Conservation (phyloP, 768 basidiomycete genomes). For the Tephrocybe sp. region DNA sequence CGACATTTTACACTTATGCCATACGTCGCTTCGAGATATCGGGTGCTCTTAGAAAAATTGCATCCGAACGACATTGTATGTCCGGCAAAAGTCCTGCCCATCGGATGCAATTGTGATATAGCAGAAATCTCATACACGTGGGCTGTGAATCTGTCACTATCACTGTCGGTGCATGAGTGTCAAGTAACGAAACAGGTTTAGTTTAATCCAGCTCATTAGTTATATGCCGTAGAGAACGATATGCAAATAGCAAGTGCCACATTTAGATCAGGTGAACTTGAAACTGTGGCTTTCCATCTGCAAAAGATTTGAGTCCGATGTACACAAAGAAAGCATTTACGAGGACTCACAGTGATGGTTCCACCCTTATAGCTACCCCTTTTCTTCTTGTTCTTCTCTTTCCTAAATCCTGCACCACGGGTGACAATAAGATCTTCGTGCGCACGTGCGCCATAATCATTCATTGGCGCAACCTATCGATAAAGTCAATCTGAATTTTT, state of each 20-base stretch:
- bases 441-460: constrained; percentile 89
- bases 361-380: constrained; percentile 92
- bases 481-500: not conserved
- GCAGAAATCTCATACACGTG: constrained; percentile 3
- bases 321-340: not conserved
- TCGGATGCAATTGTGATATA: constrained; percentile 13
- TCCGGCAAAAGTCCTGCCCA: not conserved
- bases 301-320: constrained; percentile 3
- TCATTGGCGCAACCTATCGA: constrained; percentile 55
- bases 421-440: constrained; percentile 89
- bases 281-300: constrained; percentile 86
- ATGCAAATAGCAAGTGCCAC: not conserved
- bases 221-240: not conserved
- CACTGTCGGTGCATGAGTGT: not conserved
- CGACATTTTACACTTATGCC: constrained; percentile 8
- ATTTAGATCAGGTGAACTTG: constrained; percentile 56
- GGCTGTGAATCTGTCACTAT: not conserved
- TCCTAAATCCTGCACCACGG: constrained; percentile 91
- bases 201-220: not conserved
- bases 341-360: constrained; percentile 78
- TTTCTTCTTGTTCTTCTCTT: constrained; percentile 99
- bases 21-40: constrained; percentile 3
- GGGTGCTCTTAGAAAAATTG: constrained; percentile 12
- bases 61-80: constrained; percentile 7
- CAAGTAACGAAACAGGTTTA: too few species aligned